Base-by-base conservation (phyloP, 768 basidiomycete species). In the Suillus weaverae region DNA sequence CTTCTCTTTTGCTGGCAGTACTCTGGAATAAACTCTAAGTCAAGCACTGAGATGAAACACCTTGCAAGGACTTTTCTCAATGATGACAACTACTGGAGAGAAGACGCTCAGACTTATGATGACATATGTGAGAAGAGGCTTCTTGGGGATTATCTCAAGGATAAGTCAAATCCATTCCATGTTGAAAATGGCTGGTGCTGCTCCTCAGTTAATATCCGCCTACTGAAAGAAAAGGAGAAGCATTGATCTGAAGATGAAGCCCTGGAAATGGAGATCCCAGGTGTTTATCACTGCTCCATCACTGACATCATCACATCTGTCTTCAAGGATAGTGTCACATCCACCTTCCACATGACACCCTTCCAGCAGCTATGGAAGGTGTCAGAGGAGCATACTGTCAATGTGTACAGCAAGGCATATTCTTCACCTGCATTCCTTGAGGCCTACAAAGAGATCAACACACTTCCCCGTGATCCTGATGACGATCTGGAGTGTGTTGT, bases 1-100 rank as follows among this genome's bases (percentile, higher is more conserved):
- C 69, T 70, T 0, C 73, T 79, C 41, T 73, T 77, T 72, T 26
- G 56, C 8, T 79, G 79, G 78, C 62, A 69, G 5, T 76, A 74
- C 60, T 68, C 67, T 20, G 73, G 74, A 0, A 75, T 71, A 2
- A 70, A 55, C 18, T 30, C 30, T 0, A 79, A 78, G 60, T 76
- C 78, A 2, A 56, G 63, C 10, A 48, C 22, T 2, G 76, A 78
- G 46, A 51, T 76, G 0, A 60, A 78, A 18, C 64, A 65, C 5
- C 69, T 79, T 1, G 39, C 72, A 16, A 66, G 75, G 4, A 71
- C 72, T 11, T 50, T 77, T 26, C 54, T 78, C 10, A 20, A 56
- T 0, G 68, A 70, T n/a, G 43, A 50, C 4, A 64, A 64, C 14
- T 78, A 79, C 64, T 60, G 71, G 2, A 14, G 14, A 1, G 41